Conservation (phyloP, 192 early-diverging fungal species). For the Coemansia sp. region DNA sequence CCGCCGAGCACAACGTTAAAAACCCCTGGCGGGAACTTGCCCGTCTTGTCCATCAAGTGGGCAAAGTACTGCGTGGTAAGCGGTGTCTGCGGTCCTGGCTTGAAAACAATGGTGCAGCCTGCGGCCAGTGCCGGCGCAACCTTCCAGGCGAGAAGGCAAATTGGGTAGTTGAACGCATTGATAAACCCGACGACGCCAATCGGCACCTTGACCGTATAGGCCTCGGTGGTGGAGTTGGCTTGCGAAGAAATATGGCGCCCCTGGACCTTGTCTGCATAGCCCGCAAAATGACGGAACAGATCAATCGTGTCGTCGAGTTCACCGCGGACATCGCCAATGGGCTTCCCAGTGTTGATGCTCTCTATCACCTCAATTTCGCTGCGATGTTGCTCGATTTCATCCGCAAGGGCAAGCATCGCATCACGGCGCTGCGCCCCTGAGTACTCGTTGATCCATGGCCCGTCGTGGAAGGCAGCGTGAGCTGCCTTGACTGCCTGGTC, state of each 20-base stretch:
- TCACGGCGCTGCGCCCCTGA: conserved; percentile 57
- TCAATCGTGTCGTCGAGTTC: conserved; percentile 56
- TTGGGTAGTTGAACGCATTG: conserved; percentile 65
- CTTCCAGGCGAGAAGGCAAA: conserved; percentile 55
- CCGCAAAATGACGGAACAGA: conserved; percentile 51
- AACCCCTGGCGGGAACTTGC: conserved; percentile 53
- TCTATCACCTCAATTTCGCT: conserved; percentile 50
- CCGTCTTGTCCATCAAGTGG: conserved; percentile 38
- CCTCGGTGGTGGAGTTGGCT: conserved; percentile 27
- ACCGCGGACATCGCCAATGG: conserved; percentile 48
- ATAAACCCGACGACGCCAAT: conserved; percentile 57
- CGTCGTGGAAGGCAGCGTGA: conserved; percentile 43
- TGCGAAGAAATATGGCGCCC: conserved; percentile 47
- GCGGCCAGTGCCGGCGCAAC: conserved; percentile 54
- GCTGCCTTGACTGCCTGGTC: conserved; percentile 51
- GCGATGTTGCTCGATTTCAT: conserved; percentile 40
- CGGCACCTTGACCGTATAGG: conserved; percentile 55
- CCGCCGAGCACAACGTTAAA: conserved; percentile 59
- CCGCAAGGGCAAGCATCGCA: conserved; percentile 45
- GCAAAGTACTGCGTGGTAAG: conserved; percentile 59
- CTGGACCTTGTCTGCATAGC: conserved; percentile 54
- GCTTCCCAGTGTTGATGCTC: conserved; percentile 57
- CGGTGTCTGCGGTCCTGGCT: conserved; percentile 62
- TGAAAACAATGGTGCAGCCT: conserved; percentile 56
- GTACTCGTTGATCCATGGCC: conserved; percentile 49